Evolutionary conservation across 1,284 basidiomycete genomes (phyloP).

Genomic region (Agaricales sp.): DNA sequence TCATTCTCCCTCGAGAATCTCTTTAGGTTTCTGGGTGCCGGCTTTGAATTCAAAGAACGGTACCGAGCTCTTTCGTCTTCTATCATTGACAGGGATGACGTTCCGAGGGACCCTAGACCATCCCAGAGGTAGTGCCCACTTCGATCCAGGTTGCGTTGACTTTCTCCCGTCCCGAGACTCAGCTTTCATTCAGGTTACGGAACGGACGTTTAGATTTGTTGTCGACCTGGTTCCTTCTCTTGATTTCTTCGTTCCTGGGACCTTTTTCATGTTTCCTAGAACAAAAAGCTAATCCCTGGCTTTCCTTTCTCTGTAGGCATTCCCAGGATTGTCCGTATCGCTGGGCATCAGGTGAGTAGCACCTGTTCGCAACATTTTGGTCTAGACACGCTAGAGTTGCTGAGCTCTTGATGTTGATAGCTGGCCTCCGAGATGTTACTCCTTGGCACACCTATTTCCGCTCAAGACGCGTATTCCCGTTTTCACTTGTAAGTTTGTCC

Average conservation of each 20-base stretch:
- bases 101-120: too few relatives aligned
- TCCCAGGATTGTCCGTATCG: background rate
- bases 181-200: too few relatives aligned
- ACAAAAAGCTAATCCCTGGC: too few relatives aligned
- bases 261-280: background rate
- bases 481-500: conserved; percentile 40
- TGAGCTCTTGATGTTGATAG: conserved; percentile 25
- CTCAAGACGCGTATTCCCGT: conserved; percentile 54
- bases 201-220: background rate
- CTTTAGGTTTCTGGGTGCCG: too few relatives aligned
- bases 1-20: too few relatives aligned
- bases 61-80: background rate
- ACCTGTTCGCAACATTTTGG: background rate
- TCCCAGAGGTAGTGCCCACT: too few relatives aligned
- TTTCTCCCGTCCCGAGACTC: too few relatives aligned
- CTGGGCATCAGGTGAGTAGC: background rate
- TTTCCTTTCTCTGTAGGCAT: background rate
- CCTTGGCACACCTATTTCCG: conserved; percentile 56
- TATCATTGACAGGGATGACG: too few relatives aligned
- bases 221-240: background rate
- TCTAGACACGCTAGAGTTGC: background rate
- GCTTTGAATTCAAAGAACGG: too few relatives aligned
- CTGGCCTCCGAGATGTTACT: conserved; percentile 73
- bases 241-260: background rate
- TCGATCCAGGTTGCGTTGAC: too few relatives aligned